A percentile compares a stretch with the other conserved stretches of the same genome.
phyloP scores from a whole-genome alignment of 305 asterid genomes.

The Fraxinus floribunda region DNA sequence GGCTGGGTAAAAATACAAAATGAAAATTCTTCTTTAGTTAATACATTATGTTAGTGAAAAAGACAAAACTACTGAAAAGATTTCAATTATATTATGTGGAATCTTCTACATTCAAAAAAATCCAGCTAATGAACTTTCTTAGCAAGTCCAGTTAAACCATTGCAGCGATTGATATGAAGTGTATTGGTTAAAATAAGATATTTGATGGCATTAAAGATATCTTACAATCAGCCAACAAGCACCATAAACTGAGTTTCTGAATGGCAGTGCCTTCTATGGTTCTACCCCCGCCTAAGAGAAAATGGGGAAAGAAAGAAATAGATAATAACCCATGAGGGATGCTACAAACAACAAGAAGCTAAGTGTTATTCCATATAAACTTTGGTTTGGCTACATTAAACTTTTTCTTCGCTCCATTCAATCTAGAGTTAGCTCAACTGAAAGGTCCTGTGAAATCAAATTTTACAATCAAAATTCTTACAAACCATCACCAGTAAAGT shows the following conservation, averaged over 20 bases:
- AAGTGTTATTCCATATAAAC: neutral
- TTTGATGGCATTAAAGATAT: neutral
- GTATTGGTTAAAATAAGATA: neutral
- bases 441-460: neutral
- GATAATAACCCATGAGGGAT: neutral
- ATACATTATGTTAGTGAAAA: neutral
- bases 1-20: neutral
- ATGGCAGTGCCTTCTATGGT: neutral
- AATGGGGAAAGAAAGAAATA: neutral
- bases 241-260: neutral
- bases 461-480: neutral
- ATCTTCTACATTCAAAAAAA: neutral
- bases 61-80: neutral
- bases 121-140: neutral
- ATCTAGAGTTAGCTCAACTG: neutral
- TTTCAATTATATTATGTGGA: neutral
- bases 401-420: neutral
- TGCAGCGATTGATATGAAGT: neutral
- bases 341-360: neutral
- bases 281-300: neutral
- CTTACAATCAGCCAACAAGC: neutral
- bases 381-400: neutral
- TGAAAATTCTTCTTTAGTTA: neutral
- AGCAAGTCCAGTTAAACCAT: constrained; percentile 2
- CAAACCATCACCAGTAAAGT: neutral